Conservation (phyloP, 352 stramenopile species). For the Thalassiosira hispida region DNA sequence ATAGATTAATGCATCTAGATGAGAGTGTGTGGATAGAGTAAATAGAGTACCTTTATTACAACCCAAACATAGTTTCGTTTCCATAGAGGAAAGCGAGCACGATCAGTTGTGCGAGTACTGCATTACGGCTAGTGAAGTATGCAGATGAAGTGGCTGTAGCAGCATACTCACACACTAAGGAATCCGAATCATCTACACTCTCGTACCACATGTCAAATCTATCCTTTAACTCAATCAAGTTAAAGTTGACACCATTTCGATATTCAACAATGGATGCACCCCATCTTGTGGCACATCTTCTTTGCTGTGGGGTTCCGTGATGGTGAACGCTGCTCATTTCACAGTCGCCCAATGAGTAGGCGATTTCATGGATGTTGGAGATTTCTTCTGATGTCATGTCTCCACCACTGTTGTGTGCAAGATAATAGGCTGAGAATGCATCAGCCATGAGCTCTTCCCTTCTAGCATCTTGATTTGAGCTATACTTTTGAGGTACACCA, state of each 20-base stretch:
- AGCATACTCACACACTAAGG: slow-evolving; percentile 9
- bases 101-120: neutral
- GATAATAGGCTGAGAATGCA: slow-evolving; percentile 51
- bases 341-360: slow-evolving; percentile 49
- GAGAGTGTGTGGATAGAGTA: too few relatives aligned
- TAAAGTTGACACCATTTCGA: slow-evolving; percentile 16
- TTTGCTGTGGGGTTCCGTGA: slow-evolving; percentile 46
- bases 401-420: slow-evolving; percentile 37
- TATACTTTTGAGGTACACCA: neutral
- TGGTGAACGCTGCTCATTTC: slow-evolving; percentile 22
- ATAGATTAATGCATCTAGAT: too few relatives aligned
- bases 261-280: slow-evolving; percentile 32
- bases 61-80: too few relatives aligned
- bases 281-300: slow-evolving; percentile 49
- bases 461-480: slow-evolving; percentile 13
- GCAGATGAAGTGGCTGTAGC: neutral
- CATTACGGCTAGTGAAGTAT: neutral
- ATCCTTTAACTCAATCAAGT: slow-evolving; percentile 17
- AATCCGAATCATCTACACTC: slow-evolving; percentile 23
- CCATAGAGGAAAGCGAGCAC: too few relatives aligned
- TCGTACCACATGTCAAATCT: slow-evolving; percentile 44
- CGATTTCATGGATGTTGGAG: slow-evolving; percentile 29
- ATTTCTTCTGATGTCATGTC: slow-evolving; percentile 36
- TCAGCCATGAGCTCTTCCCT: slow-evolving; percentile 44
- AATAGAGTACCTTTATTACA: too few relatives aligned